These are phyloP conservation scores for Aureobasidium pullulans DNA, from an alignment of 2,329 filamentous ascomycete genomes.

Conservation along the genomic window DNA sequence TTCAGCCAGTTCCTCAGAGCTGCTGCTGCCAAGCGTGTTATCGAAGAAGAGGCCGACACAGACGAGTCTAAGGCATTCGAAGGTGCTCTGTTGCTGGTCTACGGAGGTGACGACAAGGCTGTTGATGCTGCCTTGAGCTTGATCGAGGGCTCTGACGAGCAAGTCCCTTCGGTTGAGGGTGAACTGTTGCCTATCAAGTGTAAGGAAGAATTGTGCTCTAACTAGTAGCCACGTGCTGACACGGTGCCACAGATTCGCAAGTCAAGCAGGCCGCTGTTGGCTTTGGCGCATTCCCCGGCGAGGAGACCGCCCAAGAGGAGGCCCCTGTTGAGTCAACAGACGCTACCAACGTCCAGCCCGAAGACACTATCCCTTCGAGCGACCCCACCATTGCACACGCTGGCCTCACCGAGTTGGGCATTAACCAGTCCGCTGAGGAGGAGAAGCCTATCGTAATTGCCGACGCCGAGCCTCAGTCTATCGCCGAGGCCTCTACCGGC, in stretches of 20 bases:
- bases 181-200: constrained; percentile 63
- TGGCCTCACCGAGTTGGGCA: constrained; percentile 59
- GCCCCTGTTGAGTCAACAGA: constrained; percentile 29
- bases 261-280: constrained; percentile 35
- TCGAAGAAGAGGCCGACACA: constrained; percentile 57
- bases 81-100: constrained; percentile 69
- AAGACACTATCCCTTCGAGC: constrained; percentile 29
- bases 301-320: constrained; percentile 41
- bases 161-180: constrained; percentile 57
- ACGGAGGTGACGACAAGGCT: constrained; percentile 67
- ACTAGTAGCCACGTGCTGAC: neutral
- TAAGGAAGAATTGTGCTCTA: constrained; percentile 38
- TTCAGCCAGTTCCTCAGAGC: constrained; percentile 75
- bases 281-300: constrained; percentile 48
- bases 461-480: constrained; percentile 23
- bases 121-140: constrained; percentile 71
- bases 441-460: constrained; percentile 16
- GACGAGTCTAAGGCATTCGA: constrained; percentile 78
- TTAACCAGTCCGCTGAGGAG: constrained; percentile 26
- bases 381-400: constrained; percentile 64
- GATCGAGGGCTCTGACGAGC: constrained; percentile 63
- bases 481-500: constrained; percentile 31
- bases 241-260: constrained; percentile 25
- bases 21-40: constrained; percentile 65
- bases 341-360: constrained; percentile 28